Evolutionary conservation across 257 asterid species (phyloP).

Genomic region (Nemophila menziesii): DNA sequence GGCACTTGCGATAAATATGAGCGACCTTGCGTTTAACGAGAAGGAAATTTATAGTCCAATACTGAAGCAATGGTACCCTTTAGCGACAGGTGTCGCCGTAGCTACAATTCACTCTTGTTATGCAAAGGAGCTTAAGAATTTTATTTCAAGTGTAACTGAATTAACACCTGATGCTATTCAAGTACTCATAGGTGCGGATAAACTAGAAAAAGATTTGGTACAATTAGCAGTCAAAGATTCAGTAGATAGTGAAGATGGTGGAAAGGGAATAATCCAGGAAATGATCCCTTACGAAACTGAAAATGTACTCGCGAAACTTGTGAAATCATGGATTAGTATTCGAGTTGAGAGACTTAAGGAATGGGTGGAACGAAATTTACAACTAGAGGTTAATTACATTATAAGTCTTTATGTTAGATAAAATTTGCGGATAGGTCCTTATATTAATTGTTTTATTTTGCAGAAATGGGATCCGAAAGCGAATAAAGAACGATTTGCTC

Average conservation of each 20-base stretch:
- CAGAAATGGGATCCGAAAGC: constrained; percentile 78
- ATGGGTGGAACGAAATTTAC: constrained; percentile 79
- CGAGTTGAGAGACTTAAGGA: constrained; percentile 69
- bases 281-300: constrained; percentile 91
- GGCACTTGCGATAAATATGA: constrained; percentile 58
- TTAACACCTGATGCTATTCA: constrained; percentile 84
- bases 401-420: no score
- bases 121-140: constrained; percentile 61
- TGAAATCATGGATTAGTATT: constrained; percentile 66
- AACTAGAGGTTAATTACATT: constrained; percentile 98
- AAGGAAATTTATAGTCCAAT: constrained; percentile 83
- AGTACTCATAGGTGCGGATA: constrained; percentile 80
- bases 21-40: constrained; percentile 81
- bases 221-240: constrained; percentile 91
- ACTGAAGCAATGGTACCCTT: constrained; percentile 76
- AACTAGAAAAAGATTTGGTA: constrained; percentile 80
- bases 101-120: constrained; percentile 83
- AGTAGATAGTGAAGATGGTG: constrained; percentile 92
- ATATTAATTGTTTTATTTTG: constrained; percentile 18
- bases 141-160: constrained; percentile 56
- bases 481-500: constrained; percentile 70
- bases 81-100: constrained; percentile 84
- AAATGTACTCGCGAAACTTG: constrained; percentile 55
- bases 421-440: no score
- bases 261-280: constrained; percentile 86